These are phyloP conservation scores for Euphorbia peplus DNA, from an alignment of 345 rosid species.

Conservation along the genomic window DNA sequence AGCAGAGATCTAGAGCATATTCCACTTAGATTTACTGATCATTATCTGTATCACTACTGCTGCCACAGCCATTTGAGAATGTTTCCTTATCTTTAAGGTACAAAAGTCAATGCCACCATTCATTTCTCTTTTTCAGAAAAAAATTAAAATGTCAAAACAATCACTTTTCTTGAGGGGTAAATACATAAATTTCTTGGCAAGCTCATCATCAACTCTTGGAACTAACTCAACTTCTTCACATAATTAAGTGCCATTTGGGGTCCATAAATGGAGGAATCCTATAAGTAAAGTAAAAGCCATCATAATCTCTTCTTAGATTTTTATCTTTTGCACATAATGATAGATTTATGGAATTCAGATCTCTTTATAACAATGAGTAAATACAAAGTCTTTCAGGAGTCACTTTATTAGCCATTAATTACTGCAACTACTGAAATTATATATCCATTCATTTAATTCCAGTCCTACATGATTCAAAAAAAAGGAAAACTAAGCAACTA, in stretches of 20 bases:
- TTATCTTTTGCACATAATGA: neutral
- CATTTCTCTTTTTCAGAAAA: neutral
- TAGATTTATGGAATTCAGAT: constrained; percentile 2
- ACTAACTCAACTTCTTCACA: neutral
- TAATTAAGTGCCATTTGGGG: neutral
- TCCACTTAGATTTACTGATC: neutral
- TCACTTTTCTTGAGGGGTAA: neutral
- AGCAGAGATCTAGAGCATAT: neutral
- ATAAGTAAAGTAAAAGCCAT: neutral
- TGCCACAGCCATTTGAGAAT: constrained; percentile 9
- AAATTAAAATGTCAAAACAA: neutral
- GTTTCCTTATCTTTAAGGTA: neutral
- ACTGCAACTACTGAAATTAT: neutral
- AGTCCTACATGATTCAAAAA: neutral
- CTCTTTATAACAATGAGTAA: neutral
- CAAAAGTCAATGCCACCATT: constrained; percentile 8
- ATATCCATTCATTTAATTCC: neutral
- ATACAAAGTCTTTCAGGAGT: neutral
- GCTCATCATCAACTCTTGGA: constrained; percentile 2
- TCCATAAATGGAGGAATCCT: constrained; percentile 11
- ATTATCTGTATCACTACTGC: neutral
- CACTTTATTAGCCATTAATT: neutral
- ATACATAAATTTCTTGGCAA: neutral
- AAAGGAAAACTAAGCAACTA: no score
- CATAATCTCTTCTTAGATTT: neutral